Base-by-base conservation (phyloP, 208 protist species). In the Naegleria lovaniensis region DNA sequence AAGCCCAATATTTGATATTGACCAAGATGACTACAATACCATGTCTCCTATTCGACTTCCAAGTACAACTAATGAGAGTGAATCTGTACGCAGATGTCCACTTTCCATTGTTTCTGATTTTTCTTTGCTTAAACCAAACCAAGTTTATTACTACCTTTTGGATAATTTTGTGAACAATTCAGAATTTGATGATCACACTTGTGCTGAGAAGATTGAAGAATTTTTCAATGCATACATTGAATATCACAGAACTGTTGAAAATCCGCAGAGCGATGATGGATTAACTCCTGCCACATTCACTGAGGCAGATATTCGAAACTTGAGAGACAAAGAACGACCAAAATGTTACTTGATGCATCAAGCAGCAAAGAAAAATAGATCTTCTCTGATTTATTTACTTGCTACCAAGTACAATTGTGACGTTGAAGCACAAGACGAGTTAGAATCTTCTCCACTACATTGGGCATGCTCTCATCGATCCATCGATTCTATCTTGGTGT, bases 401-500 rank as follows among this genome's bases (percentile, higher is more conserved):
- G 7, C n/a, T 11, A 79, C 67, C 29, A 36, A 79, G 29, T 79
- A 79, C n/a, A 25, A 36, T 36, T 79, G 67, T 79, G 7, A 19
- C 36, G 25, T 67, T 29, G 51, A 89, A 16, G 41, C 43, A 29
- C 3, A 67, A 25, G 85, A 89, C 59, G 36, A 52, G 11, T 39
- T 67, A 6, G 41, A 58, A 38, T 89, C 85, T 9, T 67, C 85
- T 25, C 48, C 85, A 40, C 85, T 89, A 29, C 85, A 89, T 40
- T 89, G 85, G 85, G 85, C 85, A 89, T 75, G n/a, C 41, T 19
- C 48, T 11, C 22, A 67, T 25, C 0, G 33, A 38, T 0, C 41
- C 9, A 38, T 67, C 7, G 85, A 89, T 6, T 33, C 85, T 0
- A 67, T 67, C 4, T 0, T 67, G 6, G 33, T 67, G 0, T 29